phyloP scores from a whole-genome alignment of 1,284 basidiomycete species.

The Fomitopsis palustris region DNA sequence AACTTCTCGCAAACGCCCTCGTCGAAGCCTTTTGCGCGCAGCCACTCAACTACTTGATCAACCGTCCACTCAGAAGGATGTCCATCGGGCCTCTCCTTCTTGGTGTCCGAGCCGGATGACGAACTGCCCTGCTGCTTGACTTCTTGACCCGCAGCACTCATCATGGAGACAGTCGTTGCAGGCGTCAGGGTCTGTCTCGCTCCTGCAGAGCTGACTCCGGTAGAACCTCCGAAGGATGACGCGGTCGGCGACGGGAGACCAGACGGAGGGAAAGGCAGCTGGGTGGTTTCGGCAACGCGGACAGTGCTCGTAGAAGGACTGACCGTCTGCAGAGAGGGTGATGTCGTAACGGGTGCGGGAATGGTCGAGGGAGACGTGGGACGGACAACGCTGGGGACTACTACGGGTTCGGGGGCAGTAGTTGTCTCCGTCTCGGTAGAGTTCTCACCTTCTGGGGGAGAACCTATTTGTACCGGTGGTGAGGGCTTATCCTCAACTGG shows the following conservation, averaged over 20 bases:
- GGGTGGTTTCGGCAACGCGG: slow-evolving; percentile 10
- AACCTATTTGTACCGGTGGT: neutral
- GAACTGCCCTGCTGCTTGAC: neutral
- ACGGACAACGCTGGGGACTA: neutral
- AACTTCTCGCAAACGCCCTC: slow-evolving; percentile 83
- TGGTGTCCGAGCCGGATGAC: slow-evolving; percentile 6
- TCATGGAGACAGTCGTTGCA: slow-evolving; percentile 23
- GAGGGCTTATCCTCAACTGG: slow-evolving; percentile 5
- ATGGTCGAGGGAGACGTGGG: slow-evolving; percentile 4
- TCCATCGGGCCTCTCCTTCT: slow-evolving; percentile 17
- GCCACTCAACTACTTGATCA: slow-evolving; percentile 90
- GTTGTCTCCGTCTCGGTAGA: neutral
- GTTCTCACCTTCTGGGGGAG: neutral
- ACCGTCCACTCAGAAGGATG: slow-evolving; percentile 81
- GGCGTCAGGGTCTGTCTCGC: slow-evolving; percentile 26
- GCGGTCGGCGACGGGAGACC: slow-evolving; percentile 37
- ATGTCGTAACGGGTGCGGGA: slow-evolving; percentile 3
- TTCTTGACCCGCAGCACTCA: slow-evolving; percentile 7
- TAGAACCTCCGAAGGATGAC: slow-evolving; percentile 28
- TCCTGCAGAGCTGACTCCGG: slow-evolving; percentile 22
- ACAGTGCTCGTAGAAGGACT: slow-evolving; percentile 17
- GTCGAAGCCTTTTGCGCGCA: slow-evolving; percentile 83
- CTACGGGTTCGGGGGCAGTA: neutral
- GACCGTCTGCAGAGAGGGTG: slow-evolving; percentile 12
- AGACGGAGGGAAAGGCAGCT: slow-evolving; percentile 13